Conservation (phyloP, 2,329 filamentous ascomycete genomes). For the Claviceps sp. region DNA sequence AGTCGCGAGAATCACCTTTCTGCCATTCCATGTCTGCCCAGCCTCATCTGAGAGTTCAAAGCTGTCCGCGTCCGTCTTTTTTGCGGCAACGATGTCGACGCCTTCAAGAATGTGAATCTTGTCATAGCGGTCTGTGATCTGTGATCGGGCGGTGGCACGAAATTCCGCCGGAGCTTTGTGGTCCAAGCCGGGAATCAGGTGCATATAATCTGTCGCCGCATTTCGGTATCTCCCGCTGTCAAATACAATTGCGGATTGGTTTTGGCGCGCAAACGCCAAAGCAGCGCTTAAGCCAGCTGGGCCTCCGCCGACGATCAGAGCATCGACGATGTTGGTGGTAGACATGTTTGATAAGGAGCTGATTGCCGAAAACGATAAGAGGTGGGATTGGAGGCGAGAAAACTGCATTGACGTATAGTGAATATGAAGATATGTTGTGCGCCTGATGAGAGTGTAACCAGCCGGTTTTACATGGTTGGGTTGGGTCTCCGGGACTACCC, state of each 20-base stretch:
- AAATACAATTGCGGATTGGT: constrained; percentile 32
- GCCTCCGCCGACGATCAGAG: constrained; percentile 36
- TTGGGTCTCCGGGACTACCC: no score
- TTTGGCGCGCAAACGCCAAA: constrained; percentile 33
- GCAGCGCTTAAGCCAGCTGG: constrained; percentile 36
- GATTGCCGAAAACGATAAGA: background rate
- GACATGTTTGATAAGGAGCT: background rate
- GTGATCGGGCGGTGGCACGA: constrained; percentile 17
- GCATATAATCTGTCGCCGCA: constrained; percentile 31
- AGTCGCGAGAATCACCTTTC: constrained; percentile 41
- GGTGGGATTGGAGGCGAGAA: no score
- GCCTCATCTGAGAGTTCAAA: constrained; percentile 27
- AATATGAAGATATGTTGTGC: no score
- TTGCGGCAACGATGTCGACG: constrained; percentile 19
- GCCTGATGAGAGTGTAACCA: no score
- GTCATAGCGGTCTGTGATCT: constrained; percentile 11
- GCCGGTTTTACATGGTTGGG: no score
- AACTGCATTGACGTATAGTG: no score
- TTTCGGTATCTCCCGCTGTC: constrained; percentile 40
- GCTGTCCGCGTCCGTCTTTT: constrained; percentile 14
- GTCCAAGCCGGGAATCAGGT: constrained; percentile 28
- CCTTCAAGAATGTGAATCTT: constrained; percentile 21
- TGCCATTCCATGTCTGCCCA: constrained; percentile 30
- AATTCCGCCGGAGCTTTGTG: constrained; percentile 22
- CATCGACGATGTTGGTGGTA: constrained; percentile 21